Evolutionary conservation across 345 rosid genomes (phyloP), one percentile per base, ranked within the genome.

Genomic region (Orychophragmus violaceus): DNA sequence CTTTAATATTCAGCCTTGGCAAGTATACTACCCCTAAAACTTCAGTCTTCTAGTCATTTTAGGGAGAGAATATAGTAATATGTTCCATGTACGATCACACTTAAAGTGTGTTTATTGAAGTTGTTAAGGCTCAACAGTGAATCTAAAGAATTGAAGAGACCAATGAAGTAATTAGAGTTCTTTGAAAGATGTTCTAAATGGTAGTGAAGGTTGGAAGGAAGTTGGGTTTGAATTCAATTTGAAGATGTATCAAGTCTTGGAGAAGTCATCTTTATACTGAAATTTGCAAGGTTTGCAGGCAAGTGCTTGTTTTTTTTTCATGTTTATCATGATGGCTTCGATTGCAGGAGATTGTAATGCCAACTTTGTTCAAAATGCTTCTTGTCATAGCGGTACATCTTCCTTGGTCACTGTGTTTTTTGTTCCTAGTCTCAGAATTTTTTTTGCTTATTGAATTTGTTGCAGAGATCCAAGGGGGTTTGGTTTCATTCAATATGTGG

Each of bases 191-290:
- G 85, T 84, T 86, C 91, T 89, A 80, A 93, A 78, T 88, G 96
- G 73, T 94, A 94, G 77, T 90, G 99, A 94, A 85, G 99, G 81
- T 85, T 85, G 86, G 92, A 88, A 87, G 99, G 89, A 90, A 84
- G 96, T 93, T 87, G 89, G 79, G 95, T 90, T 82, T 94, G 96
- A 87, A 75, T 90, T 79, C 91, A 83, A 82, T 94, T 86, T 85
- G 96, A 84, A 85, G 99, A 87, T 84, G 76, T 94, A 80, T 84
- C 96, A 90, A 88, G 92, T 93, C 93, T 88, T 84, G 99, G 79
- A 90, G 97, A 90, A 90, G 94, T 90, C 92, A 76, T 84, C 92
- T 93, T 93, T 82, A 78, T 86, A 79, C 87, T 90, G 89, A 82
- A 81, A 85, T 79, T 83, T 88, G 79, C 96, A 74, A 94, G 90